These are phyloP conservation scores for Eleusine indica DNA, from an alignment of 176 grass and related monocot genomes.

Conservation along the genomic window DNA sequence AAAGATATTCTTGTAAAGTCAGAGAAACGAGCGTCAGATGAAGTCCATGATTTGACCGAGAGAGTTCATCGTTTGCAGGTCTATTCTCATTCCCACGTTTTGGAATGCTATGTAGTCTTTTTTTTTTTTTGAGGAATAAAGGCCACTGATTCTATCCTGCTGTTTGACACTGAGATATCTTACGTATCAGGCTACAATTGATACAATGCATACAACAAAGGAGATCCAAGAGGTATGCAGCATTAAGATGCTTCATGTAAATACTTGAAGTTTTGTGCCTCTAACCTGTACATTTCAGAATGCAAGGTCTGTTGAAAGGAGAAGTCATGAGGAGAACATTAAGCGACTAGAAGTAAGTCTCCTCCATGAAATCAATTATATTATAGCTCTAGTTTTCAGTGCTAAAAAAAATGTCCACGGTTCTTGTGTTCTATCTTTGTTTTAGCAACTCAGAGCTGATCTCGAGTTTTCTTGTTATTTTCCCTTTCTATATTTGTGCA, in stretches of 20 bases:
- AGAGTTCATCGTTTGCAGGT: constrained; percentile 94
- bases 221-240: constrained; percentile 86
- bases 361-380: not conserved
- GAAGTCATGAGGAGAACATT: constrained; percentile 72
- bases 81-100: not conserved
- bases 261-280: constrained; percentile 34
- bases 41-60: constrained; percentile 64
- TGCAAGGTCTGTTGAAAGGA: constrained; percentile 74
- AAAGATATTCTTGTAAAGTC: constrained; percentile 72
- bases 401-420: not conserved
- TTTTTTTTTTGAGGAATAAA: not conserved
- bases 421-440: not conserved
- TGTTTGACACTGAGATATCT: constrained; percentile 22
- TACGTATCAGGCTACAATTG: constrained; percentile 72
- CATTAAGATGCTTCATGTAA: constrained; percentile 18
- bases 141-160: not conserved
- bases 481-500: not conserved
- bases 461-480: not conserved
- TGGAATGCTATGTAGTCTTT: not conserved
- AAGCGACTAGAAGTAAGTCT: constrained; percentile 79
- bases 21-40: constrained; percentile 79
- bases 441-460: not conserved
- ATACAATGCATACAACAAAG: constrained; percentile 75
- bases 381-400: not conserved
- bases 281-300: constrained; percentile 60